A percentile compares a stretch with the other conserved stretches of the same genome.
phyloP scores from a whole-genome alignment of 176 grass and related monocot species.

The Chloris gayana region DNA sequence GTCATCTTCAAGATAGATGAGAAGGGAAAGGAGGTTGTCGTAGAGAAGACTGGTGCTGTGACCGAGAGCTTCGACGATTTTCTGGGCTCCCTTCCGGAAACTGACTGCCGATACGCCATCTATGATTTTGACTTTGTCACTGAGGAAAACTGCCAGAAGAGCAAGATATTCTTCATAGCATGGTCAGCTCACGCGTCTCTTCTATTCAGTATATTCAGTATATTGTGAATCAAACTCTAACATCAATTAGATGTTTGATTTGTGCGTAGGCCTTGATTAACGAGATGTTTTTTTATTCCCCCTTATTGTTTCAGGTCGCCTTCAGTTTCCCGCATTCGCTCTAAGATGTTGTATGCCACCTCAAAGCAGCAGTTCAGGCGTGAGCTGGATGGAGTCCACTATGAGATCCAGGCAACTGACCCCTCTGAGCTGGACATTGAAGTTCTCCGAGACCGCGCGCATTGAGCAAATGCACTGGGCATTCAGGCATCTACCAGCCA shows the following conservation, averaged over 20 bases:
- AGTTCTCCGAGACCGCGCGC: conserved; percentile 78
- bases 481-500: no score
- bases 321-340: conserved; percentile 70
- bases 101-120: conserved; percentile 91
- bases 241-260: no score
- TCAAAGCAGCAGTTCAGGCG: conserved; percentile 88
- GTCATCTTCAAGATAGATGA: conserved; percentile 95
- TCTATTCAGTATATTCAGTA: no score
- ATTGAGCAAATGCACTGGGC: conserved; percentile 39
- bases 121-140: conserved; percentile 99
- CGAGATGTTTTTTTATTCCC: no score
- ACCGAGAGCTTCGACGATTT: conserved; percentile 97
- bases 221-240: no score
- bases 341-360: conserved; percentile 94
- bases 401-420: conserved; percentile 97
- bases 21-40: conserved; percentile 80
- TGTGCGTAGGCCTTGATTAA: no score
- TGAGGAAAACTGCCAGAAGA: conserved; percentile 92
- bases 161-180: conserved; percentile 99
- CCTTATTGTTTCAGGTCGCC: conserved; percentile 63
- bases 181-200: conserved; percentile 54
- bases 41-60: conserved; percentile 85
- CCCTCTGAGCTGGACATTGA: conserved; percentile 78
- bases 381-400: conserved; percentile 94
- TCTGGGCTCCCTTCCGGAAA: conserved; percentile 84